Evolutionary conservation across 768 basidiomycete species (phyloP), one percentile per base, ranked within the genome.

Genomic region (Nidula microcarpa): DNA sequence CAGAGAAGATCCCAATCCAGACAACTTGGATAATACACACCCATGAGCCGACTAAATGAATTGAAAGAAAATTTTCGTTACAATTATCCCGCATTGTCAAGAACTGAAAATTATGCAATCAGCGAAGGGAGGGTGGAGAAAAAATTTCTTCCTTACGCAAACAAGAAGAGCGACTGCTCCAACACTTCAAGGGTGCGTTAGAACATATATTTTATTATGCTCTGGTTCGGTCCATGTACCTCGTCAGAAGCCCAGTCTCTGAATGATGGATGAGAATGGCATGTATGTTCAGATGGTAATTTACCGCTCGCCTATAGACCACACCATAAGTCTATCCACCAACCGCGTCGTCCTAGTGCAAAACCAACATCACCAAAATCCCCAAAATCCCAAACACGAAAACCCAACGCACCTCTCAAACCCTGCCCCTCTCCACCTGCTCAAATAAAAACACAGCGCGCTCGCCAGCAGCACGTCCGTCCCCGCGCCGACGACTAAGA

Each of bases 381-480:
- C 47, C 18, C 30, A 35, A 8, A 39, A 30, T 16, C 23, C 23
- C 23, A 23, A 47, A 16, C 7, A 14, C 5, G 0, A 49, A 16
- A 18, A 3, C 5, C 10, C 8, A 17, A 41, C 49, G 0, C 11
- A 53, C 52, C 55, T 57, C 53, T 56, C 36, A 30, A 60, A 55
- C 23, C 51, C 54, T 16, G 43, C 35, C 9, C 43, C 54, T 37
- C 50, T 50, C 55, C 52, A 57, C 46, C 37, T 39, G 32, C 50
- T 54, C 33, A 66, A 47, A 45, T 60, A 59, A 52, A 55, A 66
- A 36, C 63, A 64, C 33, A 62, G 49, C 1, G 56, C 36, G 5
- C 23, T 46, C n/a, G 60, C 60, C 6, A 66, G 23, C 1, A 62
- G 51, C 5, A 56, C 36, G 39, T 65, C 65, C 3, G 54, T 56